phyloP scores from a whole-genome alignment of 2,329 filamentous ascomycete genomes.

The Paracamarosporium sp. region DNA sequence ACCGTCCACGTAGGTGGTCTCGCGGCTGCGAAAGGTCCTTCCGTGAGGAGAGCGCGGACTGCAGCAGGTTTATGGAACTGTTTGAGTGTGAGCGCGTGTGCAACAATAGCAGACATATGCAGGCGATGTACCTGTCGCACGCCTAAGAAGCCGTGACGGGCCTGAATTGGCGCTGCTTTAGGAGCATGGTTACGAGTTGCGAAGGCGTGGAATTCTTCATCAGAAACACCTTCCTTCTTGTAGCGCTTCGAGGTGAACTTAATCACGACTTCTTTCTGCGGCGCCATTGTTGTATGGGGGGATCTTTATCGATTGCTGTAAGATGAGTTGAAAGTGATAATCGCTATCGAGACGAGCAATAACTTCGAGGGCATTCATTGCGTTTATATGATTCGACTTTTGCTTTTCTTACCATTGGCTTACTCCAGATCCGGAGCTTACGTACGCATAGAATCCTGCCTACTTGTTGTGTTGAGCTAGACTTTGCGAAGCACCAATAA shows the following conservation, averaged over 20 bases:
- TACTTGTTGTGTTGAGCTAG: too few relatives aligned
- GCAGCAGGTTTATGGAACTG: slow-evolving; percentile 7
- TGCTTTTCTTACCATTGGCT: too few relatives aligned
- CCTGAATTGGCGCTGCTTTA: slow-evolving; percentile 7
- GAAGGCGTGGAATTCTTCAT: slow-evolving; percentile 4
- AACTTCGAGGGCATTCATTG: too few relatives aligned
- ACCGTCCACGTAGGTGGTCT: background rate
- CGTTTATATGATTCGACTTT: too few relatives aligned
- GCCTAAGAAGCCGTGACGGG: slow-evolving; percentile 3
- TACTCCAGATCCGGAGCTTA: too few relatives aligned
- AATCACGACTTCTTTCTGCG: slow-evolving; percentile 5
- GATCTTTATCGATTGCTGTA: background rate
- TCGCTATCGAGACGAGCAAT: too few relatives aligned
- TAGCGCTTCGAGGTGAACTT: slow-evolving; percentile 9
- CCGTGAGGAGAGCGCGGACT: background rate
- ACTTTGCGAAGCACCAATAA: too few relatives aligned
- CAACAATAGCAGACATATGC: background rate
- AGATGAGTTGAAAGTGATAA: background rate
- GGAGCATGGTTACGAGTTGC: slow-evolving; percentile 1
- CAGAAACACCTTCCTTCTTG: slow-evolving; percentile 1
- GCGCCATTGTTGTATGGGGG: slow-evolving; percentile 4
- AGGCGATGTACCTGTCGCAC: slow-evolving; percentile 5
- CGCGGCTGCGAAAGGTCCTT: background rate
- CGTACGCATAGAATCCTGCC: too few relatives aligned
- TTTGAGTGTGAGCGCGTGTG: background rate